Evolutionary conservation across 768 basidiomycete genomes (phyloP).

Genomic region (Pleurotus ostreatus): DNA sequence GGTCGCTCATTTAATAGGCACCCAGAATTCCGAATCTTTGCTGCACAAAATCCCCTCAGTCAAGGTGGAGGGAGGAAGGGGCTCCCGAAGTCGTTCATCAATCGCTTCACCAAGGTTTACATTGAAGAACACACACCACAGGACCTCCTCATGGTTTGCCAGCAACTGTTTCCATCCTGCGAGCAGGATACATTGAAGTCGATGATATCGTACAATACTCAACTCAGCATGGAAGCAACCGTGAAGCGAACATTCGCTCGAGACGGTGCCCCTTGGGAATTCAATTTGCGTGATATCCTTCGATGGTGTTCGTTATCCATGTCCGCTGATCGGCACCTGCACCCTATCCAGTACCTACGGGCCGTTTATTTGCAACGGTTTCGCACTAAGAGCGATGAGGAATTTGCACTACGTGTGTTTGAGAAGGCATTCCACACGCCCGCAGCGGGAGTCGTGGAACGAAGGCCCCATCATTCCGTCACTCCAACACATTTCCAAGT

Average conservation of each 20-base stretch:
- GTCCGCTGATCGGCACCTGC: constrained; percentile 22
- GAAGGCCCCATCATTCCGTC: constrained; percentile 34
- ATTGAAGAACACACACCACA: constrained; percentile 75
- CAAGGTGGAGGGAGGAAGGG: constrained; percentile 98
- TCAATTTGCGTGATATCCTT: constrained; percentile 92
- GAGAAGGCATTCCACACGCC: constrained; percentile 41
- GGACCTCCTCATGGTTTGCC: constrained; percentile 79
- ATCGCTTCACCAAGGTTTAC: constrained; percentile 98
- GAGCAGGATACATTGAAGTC: constrained; percentile 48
- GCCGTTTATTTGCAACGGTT: constrained; percentile 86
- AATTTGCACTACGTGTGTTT: constrained; percentile 47
- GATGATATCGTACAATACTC: constrained; percentile 83
- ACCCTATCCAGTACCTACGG: constrained; percentile 63
- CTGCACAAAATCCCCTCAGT: constrained; percentile 93
- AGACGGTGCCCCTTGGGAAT: constrained; percentile 93
- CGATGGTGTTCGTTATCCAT: constrained; percentile 74
- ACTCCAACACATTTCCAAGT: constrained; percentile 54
- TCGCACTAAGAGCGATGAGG: constrained; percentile 66
- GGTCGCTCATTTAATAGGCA: constrained; percentile 85
- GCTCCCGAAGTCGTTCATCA: constrained; percentile 93
- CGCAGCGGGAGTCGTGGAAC: constrained; percentile 18
- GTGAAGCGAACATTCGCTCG: constrained; percentile 63
- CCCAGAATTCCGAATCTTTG: constrained; percentile 94
- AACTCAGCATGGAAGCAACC: constrained; percentile 64
- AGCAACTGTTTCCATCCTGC: constrained; percentile 62